Evolutionary conservation across 1,139 yeast species (phyloP), one percentile per base, ranked within the genome.

Genomic region (Pichia sp.): DNA sequence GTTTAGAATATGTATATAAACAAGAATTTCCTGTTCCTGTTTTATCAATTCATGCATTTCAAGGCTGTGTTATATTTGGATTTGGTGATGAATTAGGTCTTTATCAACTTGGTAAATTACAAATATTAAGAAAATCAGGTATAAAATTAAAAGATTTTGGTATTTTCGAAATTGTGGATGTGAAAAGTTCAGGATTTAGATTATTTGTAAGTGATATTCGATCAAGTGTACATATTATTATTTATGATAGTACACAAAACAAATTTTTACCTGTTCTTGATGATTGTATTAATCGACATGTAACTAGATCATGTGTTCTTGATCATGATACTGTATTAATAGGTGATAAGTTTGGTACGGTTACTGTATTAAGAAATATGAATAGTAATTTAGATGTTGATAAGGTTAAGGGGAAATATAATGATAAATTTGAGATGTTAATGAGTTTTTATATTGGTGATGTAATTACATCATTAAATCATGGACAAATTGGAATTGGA

Each of bases 271-370:
- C 81, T 1, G 66, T 88, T 49, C 80, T 80, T 1, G 88, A 81
- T 55, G 97, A 91, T 61, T 62, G 71, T 0, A 62, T 80, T 37
- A 69, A 78, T 35, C 68, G 96, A 26, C 85, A 82, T 55, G 68
- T 82, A 3, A 81, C 94, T 0, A 56, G 79, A 2, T 51, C 82
- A 35, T 55, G 68, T 2, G 62, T 76, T 50, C 62, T 91, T 7
- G 98, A 91, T 59, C 72, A 76, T 44, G 79, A 78, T 45, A 87
- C 96, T 0, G 72, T 84, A 0, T 65, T 84, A 30, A 87, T 84
- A 1, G 96, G 96, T n/a, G 98, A 91, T 57, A 81, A 80, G 54
- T 88, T 83, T 63, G 96, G 98, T 1, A 85, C 82, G 53, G 41
- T 89, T 0, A 79, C 81, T 61, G 73, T 85, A 2, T 62, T 85